Conservation (phyloP, 257 asterid genomes). For the Verbascum thapsus region DNA sequence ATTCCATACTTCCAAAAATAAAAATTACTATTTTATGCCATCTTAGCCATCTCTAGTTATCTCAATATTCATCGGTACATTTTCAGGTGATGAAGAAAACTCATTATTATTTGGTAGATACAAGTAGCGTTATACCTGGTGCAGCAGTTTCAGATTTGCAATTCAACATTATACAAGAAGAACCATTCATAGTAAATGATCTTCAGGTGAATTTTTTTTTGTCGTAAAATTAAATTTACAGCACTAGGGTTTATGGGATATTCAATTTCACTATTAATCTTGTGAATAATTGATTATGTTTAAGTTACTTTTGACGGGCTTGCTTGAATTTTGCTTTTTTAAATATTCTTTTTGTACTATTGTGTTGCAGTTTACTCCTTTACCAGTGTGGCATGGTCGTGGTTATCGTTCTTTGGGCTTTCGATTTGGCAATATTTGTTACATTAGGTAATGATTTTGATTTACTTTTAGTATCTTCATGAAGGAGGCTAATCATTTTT, state of each 20-base stretch:
- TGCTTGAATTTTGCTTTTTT: background rate
- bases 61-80: conserved; percentile 15
- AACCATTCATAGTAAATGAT: conserved; percentile 71
- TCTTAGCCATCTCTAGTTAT: conserved; percentile 1
- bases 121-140: conserved; percentile 68
- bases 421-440: conserved; percentile 88
- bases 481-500: conserved; percentile 30
- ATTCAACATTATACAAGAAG: conserved; percentile 76
- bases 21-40: too few relatives aligned
- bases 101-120: conserved; percentile 88
- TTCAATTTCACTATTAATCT: background rate
- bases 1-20: background rate
- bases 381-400: conserved; percentile 96
- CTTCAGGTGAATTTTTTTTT: conserved; percentile 58
- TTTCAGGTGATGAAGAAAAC: conserved; percentile 97
- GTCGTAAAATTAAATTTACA: conserved; percentile 2
- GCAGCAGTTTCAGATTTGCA: conserved; percentile 95
- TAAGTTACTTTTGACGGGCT: background rate
- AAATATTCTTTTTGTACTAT: conserved; percentile 7
- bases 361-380: conserved; percentile 74
- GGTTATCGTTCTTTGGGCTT: conserved; percentile 94
- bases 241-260: background rate
- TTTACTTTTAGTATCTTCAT: background rate
- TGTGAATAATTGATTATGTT: background rate
- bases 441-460: conserved; percentile 65